Evolutionary conservation across 192 early-diverging fungal species (phyloP).

Genomic region (Coemansia sp.): DNA sequence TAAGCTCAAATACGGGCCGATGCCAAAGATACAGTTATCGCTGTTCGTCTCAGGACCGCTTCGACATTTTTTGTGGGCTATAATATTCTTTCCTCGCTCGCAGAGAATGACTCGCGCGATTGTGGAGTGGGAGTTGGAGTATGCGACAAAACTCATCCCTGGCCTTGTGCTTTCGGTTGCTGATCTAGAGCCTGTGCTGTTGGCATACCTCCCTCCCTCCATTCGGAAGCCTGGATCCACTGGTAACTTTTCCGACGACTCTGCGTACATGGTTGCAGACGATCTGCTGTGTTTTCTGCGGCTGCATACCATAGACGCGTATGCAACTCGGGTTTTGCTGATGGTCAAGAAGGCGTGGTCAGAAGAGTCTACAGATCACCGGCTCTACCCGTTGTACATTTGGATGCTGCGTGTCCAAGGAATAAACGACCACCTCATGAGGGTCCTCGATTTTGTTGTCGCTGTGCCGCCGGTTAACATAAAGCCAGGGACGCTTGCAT

Average conservation of each 20-base stretch:
- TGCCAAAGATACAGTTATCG: neutral
- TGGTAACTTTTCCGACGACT: constrained; percentile 31
- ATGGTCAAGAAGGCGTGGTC: constrained; percentile 5
- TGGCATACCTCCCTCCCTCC: constrained; percentile 16
- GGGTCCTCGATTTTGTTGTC: constrained; percentile 2
- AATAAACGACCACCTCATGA: neutral
- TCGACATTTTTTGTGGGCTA: constrained; percentile 35
- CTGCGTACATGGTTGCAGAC: constrained; percentile 39
- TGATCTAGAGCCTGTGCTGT: constrained; percentile 36
- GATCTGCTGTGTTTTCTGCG: constrained; percentile 8
- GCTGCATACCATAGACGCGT: neutral
- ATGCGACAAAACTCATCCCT: constrained; percentile 14
- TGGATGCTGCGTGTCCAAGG: constrained; percentile 28
- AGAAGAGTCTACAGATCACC: constrained; percentile 14
- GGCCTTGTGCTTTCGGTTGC: constrained; percentile 13
- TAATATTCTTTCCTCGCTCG: neutral
- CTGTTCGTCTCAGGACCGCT: constrained; percentile 9
- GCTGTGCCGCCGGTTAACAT: constrained; percentile 12
- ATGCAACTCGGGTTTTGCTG: neutral
- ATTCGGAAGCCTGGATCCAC: constrained; percentile 8
- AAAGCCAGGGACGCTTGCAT: constrained; percentile 18
- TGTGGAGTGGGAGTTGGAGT: constrained; percentile 12
- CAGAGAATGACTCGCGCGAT: neutral
- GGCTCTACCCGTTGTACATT: constrained; percentile 25
- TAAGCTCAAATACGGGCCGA: neutral